These are phyloP conservation scores for Clonostachys sp. DNA, from an alignment of 2,329 filamentous ascomycete species.

Conservation along the genomic window DNA sequence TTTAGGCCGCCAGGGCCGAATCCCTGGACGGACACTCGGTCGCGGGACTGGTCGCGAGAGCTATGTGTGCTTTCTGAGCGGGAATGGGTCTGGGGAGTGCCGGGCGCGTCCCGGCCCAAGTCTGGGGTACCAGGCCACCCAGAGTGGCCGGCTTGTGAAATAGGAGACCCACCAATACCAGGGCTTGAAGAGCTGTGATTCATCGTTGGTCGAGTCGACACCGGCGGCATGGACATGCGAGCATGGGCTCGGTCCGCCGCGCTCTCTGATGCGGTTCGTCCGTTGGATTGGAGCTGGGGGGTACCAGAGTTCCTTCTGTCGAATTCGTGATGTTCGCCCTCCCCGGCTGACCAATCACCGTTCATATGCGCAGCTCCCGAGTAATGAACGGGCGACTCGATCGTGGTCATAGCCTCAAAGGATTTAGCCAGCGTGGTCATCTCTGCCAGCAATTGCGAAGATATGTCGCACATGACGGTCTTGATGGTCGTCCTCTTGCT, in stretches of 20 bases:
- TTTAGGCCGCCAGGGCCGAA: conserved; percentile 68
- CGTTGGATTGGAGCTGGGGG: conserved; percentile 28
- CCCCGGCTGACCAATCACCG: conserved; percentile 14
- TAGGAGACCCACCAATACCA: conserved; percentile 20
- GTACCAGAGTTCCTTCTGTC: conserved; percentile 18
- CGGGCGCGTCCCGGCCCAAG: conserved; percentile 14
- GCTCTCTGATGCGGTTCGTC: conserved; percentile 48
- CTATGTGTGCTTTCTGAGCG: conserved; percentile 35
- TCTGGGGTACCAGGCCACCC: no score
- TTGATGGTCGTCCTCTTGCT: conserved; percentile 77
- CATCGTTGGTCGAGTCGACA: conserved; percentile 38
- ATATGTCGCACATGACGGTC: conserved; percentile 75
- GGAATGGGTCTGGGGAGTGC: conserved; percentile 27
- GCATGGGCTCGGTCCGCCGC: conserved; percentile 54
- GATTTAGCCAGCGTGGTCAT: conserved; percentile 71
- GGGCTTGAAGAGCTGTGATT: conserved; percentile 42
- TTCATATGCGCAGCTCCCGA: conserved; percentile 31
- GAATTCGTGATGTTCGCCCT: no score
- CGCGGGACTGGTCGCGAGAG: conserved; percentile 44
- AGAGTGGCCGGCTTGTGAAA: no score
- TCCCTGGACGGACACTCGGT: conserved; percentile 62
- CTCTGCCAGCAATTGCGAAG: conserved; percentile 68
- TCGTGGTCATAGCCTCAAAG: conserved; percentile 66
- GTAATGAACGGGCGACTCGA: conserved; percentile 69
- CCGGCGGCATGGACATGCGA: conserved; percentile 81